Percentiles rank a stretch among this genome's conserved stretches.
phyloP scores from a whole-genome alignment of 306 rosid genomes.

The Gillenia trifoliata region DNA sequence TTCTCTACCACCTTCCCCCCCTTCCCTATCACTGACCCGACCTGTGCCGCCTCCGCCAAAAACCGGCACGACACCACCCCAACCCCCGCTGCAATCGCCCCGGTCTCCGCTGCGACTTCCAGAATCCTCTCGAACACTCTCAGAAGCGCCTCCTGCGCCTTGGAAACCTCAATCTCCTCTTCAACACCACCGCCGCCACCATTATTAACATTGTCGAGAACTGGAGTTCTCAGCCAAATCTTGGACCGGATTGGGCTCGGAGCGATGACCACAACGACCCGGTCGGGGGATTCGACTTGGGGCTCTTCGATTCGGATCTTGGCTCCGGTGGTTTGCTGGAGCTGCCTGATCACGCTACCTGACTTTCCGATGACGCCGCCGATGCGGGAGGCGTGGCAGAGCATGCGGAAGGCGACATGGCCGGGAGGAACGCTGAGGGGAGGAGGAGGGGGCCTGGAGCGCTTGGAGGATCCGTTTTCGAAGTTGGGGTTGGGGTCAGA shows the following conservation, averaged over 20 bases:
- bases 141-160: slow-evolving; percentile 83
- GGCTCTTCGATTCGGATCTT: slow-evolving; percentile 85
- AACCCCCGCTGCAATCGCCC: slow-evolving; percentile 43
- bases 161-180: slow-evolving; percentile 51
- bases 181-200: slow-evolving; percentile 1
- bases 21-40: slow-evolving; percentile 81
- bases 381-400: slow-evolving; percentile 80
- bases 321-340: slow-evolving; percentile 73
- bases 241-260: slow-evolving; percentile 26
- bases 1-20: slow-evolving; percentile 94
- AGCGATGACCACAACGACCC: slow-evolving; percentile 56
- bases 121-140: slow-evolving; percentile 87
- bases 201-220: not conserved
- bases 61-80: slow-evolving; percentile 75
- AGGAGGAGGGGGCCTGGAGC: slow-evolving; percentile 43
- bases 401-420: slow-evolving; percentile 75
- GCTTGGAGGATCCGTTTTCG: slow-evolving; percentile 56
- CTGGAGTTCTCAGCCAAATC: slow-evolving; percentile 7
- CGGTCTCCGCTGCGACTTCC: slow-evolving; percentile 86
- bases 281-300: slow-evolving; percentile 64
- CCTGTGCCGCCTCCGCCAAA: slow-evolving; percentile 57
- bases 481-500: slow-evolving; percentile 46
- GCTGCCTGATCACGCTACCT: slow-evolving; percentile 65
- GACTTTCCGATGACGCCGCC: slow-evolving; percentile 96
- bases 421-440: slow-evolving; percentile 56